Evolutionary conservation across 208 protist species (phyloP), one percentile per base, ranked within the genome.

Genomic region (Trypanosoma cruzi): DNA sequence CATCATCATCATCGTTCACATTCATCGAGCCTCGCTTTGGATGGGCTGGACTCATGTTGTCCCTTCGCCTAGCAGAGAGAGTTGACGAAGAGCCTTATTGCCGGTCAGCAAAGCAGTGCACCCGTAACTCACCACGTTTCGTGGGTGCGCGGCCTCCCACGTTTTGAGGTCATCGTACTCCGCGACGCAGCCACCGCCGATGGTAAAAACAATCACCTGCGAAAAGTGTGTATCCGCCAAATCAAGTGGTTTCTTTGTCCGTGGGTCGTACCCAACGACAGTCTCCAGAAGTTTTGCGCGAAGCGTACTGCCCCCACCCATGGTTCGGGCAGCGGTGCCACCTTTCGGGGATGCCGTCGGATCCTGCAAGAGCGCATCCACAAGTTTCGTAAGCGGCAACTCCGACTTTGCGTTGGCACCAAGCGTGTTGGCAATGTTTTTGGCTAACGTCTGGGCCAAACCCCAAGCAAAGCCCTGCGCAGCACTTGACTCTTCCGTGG

Each of bases 111-210:
- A 46, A 0, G 85, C 79, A 20, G 92, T 96, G 73, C 89, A 93
- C 46, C 92, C 92, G 79, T 97, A 97, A 57, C 77, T 88, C 22
- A 97, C 90, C 6, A 85, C 78, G 72, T 96, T 96, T 22, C 81
- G 68, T 26, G 76, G 82, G 59, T 84, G 87, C 42, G 64, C 68
- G 8, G 84, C 71, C 71, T 97, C 89, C 90, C 92, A 97, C 13
- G 37, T 31, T 73, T 95, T 95, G 54, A 97, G 73, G 68, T 97
- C 88, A 60, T 95, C 90, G 73, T 96, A 97, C 81, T 97, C 92
- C 20, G 81, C 82, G 34, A 92, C 72, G 36, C 84, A 91, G 59
- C 92, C 90, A 28, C 92, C 92, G 13, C 92, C 90, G 54, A 95
- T 81, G 34, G 80, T 83, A 61, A 97, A 96, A 7, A 97, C 90